Base-by-base conservation (phyloP, 75 land plant genomes). In the Adiantum capillusveneris region DNA sequence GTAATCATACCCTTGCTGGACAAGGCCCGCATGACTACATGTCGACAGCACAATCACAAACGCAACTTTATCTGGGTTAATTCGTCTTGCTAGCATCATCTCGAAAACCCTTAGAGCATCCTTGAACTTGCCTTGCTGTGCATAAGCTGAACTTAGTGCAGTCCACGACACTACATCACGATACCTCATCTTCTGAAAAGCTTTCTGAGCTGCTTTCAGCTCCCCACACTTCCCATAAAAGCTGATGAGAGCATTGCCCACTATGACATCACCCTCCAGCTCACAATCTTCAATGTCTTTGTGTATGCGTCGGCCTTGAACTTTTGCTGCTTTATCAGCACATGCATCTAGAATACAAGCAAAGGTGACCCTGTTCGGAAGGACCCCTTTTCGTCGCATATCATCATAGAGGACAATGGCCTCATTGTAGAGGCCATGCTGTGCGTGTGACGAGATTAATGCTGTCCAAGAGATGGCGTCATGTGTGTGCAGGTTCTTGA, bases 391-490 rank as follows among this genome's bases (percentile, higher is more conserved):
- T 0, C 27, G 19, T 26, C 31, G 41, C 72, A 69, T 69, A 22
- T 28, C 13, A 25, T 64, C 26, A 6, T 65, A 69, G 31, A 65
- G 28, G 14, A 1, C 13, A 17, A 69, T 43, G 20, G 72, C 72
- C 58, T 69, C 62, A n/a, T 22, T 48, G 18, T 41, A 27, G 6
- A 28, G 29, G 31, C 69, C 72, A 51, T 55, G 25, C 46, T 65
- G 58, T 17, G 57, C 68, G 53, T 63, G 45, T 22, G 58, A 36
- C 34, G 48, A 41, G 56, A 69, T 64, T 44, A 69, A 42, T 5
- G 72, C 37, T 30, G 31, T 69, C 72, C 72, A 69, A 0, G 65
- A 62, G 13, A 69, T 45, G 11, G 49, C 29, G 41, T 69, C 70
- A 24, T 24, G 29, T 1, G 0, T 0, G 3, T 1, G 19, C 44